Conservation (phyloP, 352 stramenopile species). For the Nothophytophthora sp. region DNA sequence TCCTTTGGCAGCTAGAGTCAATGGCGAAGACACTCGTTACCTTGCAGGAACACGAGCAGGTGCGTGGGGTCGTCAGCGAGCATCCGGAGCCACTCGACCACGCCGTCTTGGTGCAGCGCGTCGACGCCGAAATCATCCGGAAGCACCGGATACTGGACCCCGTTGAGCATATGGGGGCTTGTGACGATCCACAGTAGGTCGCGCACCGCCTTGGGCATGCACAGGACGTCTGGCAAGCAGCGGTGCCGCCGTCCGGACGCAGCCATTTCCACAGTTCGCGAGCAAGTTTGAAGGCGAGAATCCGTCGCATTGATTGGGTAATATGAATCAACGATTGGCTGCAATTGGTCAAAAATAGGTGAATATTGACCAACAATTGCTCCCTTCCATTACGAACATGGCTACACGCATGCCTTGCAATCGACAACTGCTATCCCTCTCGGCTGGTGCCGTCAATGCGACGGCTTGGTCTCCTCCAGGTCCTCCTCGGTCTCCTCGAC, state of each 20-base stretch:
- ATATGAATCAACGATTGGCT: no score
- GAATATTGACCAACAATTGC: no score
- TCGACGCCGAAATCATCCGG: conserved; percentile 34
- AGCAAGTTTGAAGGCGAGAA: no score
- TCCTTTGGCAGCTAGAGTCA: no score
- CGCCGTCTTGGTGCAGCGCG: conserved; percentile 19
- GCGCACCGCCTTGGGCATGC: conserved; percentile 57
- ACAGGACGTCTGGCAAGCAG: conserved; percentile 4
- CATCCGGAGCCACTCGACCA: conserved; percentile 49
- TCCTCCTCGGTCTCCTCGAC: conserved; percentile 29
- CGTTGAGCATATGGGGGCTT: conserved; percentile 61
- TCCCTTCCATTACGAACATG: no score
- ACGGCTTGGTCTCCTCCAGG: background rate
- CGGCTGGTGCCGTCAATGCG: no score
- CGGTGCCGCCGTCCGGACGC: background rate
- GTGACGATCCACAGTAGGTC: conserved; percentile 65
- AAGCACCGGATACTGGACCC: conserved; percentile 43
- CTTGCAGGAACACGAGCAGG: conserved; percentile 54
- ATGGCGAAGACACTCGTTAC: no score
- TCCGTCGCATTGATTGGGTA: no score
- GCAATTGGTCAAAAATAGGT: no score
- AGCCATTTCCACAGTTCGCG: no score
- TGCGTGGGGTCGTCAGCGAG: conserved; percentile 43
- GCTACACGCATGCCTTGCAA: no score
- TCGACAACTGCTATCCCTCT: no score